phyloP scores from a whole-genome alignment of 768 basidiomycete species.

The Butyriboletus loyo region DNA sequence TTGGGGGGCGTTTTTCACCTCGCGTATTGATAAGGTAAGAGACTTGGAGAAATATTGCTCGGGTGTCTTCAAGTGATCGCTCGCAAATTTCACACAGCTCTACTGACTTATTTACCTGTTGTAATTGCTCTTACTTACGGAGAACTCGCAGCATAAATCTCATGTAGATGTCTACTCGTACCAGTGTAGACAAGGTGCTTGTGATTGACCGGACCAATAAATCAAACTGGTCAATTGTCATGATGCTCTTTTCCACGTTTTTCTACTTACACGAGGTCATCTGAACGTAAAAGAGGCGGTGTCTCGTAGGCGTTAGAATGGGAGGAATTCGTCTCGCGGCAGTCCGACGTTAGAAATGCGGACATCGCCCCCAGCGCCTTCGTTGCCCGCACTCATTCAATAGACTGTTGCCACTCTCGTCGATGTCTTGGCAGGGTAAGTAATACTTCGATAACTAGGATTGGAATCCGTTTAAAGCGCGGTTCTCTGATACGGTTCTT shows the following conservation, averaged over 20 bases:
- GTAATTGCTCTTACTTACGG: background rate
- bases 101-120: background rate
- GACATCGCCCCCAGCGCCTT: background rate
- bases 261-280: background rate
- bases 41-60: background rate
- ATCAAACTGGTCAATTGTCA: background rate
- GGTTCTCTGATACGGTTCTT: background rate
- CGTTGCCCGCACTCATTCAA: background rate
- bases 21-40: no score
- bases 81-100: background rate
- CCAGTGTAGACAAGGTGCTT: background rate
- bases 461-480: background rate
- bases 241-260: background rate
- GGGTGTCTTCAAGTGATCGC: background rate
- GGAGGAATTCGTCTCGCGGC: background rate
- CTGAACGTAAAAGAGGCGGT: background rate
- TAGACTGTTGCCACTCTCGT: background rate
- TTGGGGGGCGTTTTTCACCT: no score
- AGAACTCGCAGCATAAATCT: background rate
- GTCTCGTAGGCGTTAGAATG: conserved; percentile 4
- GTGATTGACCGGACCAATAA: background rate
- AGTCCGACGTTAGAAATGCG: no score
- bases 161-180: background rate
- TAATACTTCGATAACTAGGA: background rate
- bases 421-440: conserved; percentile 31